phyloP scores from a whole-genome alignment of 352 stramenopile species.

The Pythium oligandrum region DNA sequence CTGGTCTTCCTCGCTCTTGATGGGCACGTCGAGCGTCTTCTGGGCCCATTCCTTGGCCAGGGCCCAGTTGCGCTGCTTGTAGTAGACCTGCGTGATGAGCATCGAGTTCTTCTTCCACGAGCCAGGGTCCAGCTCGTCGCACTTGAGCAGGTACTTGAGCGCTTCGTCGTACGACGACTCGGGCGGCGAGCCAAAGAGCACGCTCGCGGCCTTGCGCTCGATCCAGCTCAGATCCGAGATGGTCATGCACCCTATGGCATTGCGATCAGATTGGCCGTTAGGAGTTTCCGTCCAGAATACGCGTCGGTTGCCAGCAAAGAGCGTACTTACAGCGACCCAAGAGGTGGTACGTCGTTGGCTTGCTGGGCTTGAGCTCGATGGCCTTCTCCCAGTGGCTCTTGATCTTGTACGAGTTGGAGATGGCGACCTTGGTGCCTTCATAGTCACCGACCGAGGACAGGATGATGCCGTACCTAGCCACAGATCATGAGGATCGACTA shows the following conservation, averaged over 20 bases:
- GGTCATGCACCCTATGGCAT: conserved; percentile 55
- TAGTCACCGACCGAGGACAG: conserved; percentile 81
- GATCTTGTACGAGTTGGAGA: conserved; percentile 81
- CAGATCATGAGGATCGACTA: no score
- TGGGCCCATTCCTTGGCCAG: conserved; percentile 66
- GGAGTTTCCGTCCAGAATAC: no score
- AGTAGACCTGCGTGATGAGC: conserved; percentile 77
- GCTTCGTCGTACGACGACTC: conserved; percentile 82
- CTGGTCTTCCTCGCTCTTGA: conserved; percentile 60
- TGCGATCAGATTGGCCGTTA: no score
- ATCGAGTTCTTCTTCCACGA: conserved; percentile 85
- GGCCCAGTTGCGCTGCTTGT: conserved; percentile 67
- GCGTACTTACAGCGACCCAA: conserved; percentile 52
- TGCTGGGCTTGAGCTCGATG: conserved; percentile 61
- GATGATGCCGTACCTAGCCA: conserved; percentile 65
- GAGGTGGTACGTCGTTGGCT: conserved; percentile 74
- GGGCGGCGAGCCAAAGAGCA: conserved; percentile 78
- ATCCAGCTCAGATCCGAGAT: conserved; percentile 85
- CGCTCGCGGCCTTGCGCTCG: conserved; percentile 74
- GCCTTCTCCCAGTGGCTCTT: conserved; percentile 79
- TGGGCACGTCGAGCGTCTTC: conserved; percentile 61
- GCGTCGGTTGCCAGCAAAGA: no score
- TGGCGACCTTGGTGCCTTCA: conserved; percentile 80
- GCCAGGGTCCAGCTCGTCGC: conserved; percentile 59
- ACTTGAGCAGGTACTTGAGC: conserved; percentile 69